Conservation (phyloP, 2,329 filamentous ascomycete species). For the Didymella arachidicola region DNA sequence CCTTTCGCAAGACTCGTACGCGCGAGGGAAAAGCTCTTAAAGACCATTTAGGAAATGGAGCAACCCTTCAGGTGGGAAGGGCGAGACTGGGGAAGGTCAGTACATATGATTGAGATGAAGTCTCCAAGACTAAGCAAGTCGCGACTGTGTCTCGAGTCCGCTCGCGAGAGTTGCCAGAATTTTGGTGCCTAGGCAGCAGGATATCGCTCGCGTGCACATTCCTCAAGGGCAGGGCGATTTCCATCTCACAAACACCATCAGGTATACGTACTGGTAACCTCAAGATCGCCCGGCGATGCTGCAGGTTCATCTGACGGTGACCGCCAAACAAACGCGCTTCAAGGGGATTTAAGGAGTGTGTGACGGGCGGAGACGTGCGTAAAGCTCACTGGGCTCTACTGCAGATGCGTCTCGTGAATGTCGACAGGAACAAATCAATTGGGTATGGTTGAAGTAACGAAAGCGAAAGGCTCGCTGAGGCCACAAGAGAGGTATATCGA, state of each 20-base stretch:
- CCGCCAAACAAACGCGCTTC: constrained; percentile 89
- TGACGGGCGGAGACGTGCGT: constrained; percentile 24
- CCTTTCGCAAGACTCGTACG: constrained; percentile 97
- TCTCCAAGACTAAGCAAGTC: not conserved
- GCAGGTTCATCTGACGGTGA: constrained; percentile 99
- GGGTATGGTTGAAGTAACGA: constrained; percentile 23
- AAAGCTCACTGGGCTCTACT: constrained; percentile 26
- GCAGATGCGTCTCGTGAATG: constrained; percentile 23
- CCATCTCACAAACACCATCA: constrained; percentile 10
- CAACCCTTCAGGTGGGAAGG: constrained; percentile 67
- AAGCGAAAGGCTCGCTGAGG: constrained; percentile 33
- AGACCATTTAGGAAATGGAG: constrained; percentile 83
- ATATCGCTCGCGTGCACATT: constrained; percentile 25
- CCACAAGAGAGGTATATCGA: constrained; percentile 39
- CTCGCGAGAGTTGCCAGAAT: constrained; percentile 12
- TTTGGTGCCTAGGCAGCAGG: constrained; percentile 30
- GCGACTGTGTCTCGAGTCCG: not conserved
- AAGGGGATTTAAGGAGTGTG: constrained; percentile 46
- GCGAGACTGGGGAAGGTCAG: constrained; percentile 52
- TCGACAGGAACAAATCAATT: constrained; percentile 16
- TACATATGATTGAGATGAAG: constrained; percentile 14
- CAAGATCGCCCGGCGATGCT: constrained; percentile 65
- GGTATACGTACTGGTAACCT: constrained; percentile 68
- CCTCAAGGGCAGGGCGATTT: constrained; percentile 10
- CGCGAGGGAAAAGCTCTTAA: constrained; percentile 82